These are phyloP conservation scores for Borealophlyctis nickersoniae DNA, from an alignment of 192 early-diverging fungal genomes.

Conservation along the genomic window DNA sequence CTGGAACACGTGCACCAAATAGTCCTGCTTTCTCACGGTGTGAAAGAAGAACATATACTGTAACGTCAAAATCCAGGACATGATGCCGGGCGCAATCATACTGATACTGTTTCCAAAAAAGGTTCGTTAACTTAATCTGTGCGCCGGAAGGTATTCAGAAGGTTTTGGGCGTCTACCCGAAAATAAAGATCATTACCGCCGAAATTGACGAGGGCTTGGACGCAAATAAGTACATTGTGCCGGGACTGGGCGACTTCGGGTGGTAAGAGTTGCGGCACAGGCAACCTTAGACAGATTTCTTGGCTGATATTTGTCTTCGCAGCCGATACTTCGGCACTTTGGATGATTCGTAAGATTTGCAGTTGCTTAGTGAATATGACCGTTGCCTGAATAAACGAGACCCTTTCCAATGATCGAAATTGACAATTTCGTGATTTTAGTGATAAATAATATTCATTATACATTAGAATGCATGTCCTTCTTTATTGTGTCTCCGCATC, in stretches of 20 bases:
- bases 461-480: slow-evolving; percentile 27
- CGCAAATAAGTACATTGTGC: slow-evolving; percentile 80
- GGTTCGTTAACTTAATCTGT: slow-evolving; percentile 90
- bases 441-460: too few species aligned
- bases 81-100: too few species aligned
- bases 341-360: not conserved
- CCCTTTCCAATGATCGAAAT: too few species aligned
- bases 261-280: slow-evolving; percentile 33
- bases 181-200: slow-evolving; percentile 83
- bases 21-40: slow-evolving; percentile 79
- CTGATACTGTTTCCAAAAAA: not conserved
- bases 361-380: too few species aligned
- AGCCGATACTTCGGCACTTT: slow-evolving; percentile 76
- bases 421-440: too few species aligned
- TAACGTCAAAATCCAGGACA: slow-evolving; percentile 4
- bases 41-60: slow-evolving; percentile 75
- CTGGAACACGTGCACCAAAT: too few species aligned
- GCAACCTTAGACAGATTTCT: not conserved
- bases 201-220: slow-evolving; percentile 83
- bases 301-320: slow-evolving; percentile 6
- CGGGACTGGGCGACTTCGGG: slow-evolving; percentile 91
- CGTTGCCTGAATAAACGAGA: too few species aligned
- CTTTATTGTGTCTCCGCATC: slow-evolving; percentile 37
- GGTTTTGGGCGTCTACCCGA: slow-evolving; percentile 68
- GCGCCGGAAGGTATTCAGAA: slow-evolving; percentile 78